Base-by-base conservation (phyloP, 495 filamentous ascomycete species). In the Pyrenula massariospora region DNA sequence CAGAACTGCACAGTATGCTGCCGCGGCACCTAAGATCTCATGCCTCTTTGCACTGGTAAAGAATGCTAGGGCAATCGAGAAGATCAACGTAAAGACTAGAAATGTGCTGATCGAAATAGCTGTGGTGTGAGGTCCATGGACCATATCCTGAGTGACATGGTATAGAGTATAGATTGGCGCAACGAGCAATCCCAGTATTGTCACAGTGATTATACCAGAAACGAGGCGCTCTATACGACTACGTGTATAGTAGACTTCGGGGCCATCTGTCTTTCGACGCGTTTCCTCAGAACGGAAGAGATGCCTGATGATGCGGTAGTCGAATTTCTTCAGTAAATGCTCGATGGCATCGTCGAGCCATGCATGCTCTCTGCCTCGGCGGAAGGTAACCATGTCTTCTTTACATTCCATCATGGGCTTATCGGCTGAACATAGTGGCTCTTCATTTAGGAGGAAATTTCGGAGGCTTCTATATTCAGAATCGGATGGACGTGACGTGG, bases 121-220 rank as follows among this genome's bases (percentile, higher is more conserved):
- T 42, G 24, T 22, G 42, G 23, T 21, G 50, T 48, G 20, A 50
- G 22, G 52, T 49, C 2, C 24, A 24, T 52, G n/a, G 22, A 25
- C 25, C 2, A 36, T 48, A 1, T 53, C 24, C 1, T 51, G 36
- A 10, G 57, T 58, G 15, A 61, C 23, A 12, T 47, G 50, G 25
- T 61, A 61, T 11, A 61, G 58, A 52, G 60, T n/a, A 54, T 63
- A 66, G n/a, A 66, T 63, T 22, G 63, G 63, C 3, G 63, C 57
- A 25, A 66, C 54, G 11, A 64, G 54, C 24, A 66, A 55, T 20
- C 24, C 12, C 2, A 66, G 62, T 19, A 66, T 61, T 3, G 63
- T 55, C 10, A 60, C 21, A 10, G 53, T 58, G 12, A 66, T 55
- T 55, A 67, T 63, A 10, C 53, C 22, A 2, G 48, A 53, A 20